Evolutionary conservation across 1,139 yeast species (phyloP), one percentile per base, ranked within the genome.

Genomic region (Suhomyces chickasaworum): DNA sequence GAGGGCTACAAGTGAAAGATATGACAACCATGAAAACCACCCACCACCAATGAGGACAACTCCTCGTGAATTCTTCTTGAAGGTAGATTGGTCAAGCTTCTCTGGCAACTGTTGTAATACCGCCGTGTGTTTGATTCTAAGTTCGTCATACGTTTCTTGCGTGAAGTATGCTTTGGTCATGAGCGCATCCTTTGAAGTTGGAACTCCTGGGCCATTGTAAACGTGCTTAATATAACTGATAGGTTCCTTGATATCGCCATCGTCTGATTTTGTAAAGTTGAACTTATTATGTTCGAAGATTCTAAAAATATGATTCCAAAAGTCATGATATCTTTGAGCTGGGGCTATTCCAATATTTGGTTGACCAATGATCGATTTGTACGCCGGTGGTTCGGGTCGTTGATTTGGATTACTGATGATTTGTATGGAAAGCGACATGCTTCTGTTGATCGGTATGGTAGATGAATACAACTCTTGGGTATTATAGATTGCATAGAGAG

Each of bases 31-130:
- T 4, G 74, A 65, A 42, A 63, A 71, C 46, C 59, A 57, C 1
- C 63, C 65, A 2, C 77, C 77, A 2, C 77, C 77, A 34, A 71
- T 64, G 30, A 70, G 47, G 2, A 69, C 75, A 4, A 69, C 60
- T 34, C 77, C 77, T 32, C 48, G 59, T 1, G 69, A 53, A 8
- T 57, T 61, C 36, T 57, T 52, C 23, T 55, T 58, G 49, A 61
- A 70, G 3, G 69, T 61, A 0, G 61, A 34, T 12, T 52, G 53
- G 4, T 63, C 54, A 20, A 68, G 51, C 20, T 55, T 52, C 7
- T 51, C 49, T 0, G 75, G 75, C 21, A 71, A 52, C 22, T 57
- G 55, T 10, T 50, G 44, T 27, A 65, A 53, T 1, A 69, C 59
- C 1, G 52, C 44, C 4, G 45, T 32, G 49, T 70, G 74, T 37